These are phyloP conservation scores for Phytophthora megakarya DNA, from an alignment of 352 stramenopile genomes.

Conservation along the genomic window DNA sequence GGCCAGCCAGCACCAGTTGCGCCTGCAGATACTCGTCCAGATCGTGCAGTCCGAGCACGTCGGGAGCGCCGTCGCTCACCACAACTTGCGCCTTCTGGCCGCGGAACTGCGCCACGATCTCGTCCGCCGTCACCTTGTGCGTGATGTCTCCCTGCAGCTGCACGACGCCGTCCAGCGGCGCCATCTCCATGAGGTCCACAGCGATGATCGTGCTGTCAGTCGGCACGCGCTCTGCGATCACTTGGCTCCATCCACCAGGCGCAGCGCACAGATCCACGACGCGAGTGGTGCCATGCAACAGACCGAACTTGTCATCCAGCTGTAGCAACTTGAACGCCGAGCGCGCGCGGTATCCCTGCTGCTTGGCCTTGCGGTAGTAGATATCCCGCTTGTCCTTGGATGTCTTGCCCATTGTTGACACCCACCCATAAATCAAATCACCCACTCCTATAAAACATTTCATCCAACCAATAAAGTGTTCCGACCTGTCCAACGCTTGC, in stretches of 20 bases:
- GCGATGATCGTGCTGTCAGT: slow-evolving; percentile 58
- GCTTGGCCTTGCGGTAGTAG: slow-evolving; percentile 93
- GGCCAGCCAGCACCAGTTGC: slow-evolving; percentile 74
- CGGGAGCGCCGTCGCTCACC: slow-evolving; percentile 98
- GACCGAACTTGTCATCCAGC: slow-evolving; percentile 97
- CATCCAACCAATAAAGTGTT: too few species aligned
- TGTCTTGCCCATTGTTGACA: slow-evolving; percentile 78
- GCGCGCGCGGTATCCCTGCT: slow-evolving; percentile 95
- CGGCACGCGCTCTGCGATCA: slow-evolving; percentile 79
- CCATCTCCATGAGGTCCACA: slow-evolving; percentile 96
- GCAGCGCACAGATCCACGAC: slow-evolving; percentile 86
- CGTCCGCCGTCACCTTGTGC: slow-evolving; percentile 71
- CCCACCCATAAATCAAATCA: too few species aligned
- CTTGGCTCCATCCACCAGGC: slow-evolving; percentile 87
- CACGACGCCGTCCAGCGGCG: slow-evolving; percentile 89
- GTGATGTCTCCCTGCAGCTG: slow-evolving; percentile 87
- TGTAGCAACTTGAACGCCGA: slow-evolving; percentile 99
- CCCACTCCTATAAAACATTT: too few species aligned
- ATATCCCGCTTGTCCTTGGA: slow-evolving; percentile 95
- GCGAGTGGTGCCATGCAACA: slow-evolving; percentile 89
- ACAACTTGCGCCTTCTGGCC: slow-evolving; percentile 95
- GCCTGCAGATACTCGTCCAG: slow-evolving; percentile 85
- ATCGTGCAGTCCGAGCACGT: slow-evolving; percentile 92
- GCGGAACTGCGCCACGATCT: slow-evolving; percentile 68
- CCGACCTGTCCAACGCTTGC: slow-evolving; percentile 8